Evolutionary conservation across 148 eudicot species (phyloP), one percentile per base, ranked within the genome.

Genomic region (Rhododendron mucronatum): DNA sequence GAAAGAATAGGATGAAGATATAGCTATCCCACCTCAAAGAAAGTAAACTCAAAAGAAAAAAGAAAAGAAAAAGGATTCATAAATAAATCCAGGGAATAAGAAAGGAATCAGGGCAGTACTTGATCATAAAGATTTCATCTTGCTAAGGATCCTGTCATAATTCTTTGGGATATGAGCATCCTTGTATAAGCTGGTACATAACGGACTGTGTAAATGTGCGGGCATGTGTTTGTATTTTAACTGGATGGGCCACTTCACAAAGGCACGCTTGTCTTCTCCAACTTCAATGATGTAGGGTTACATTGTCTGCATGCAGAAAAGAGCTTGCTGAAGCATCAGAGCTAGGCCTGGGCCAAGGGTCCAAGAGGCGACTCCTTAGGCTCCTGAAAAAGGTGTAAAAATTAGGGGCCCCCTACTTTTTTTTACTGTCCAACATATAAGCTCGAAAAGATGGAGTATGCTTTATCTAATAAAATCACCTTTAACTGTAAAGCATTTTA

Each of bases 401-500:
- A 39, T 39, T 39, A 39, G 44, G 44, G 44, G 6, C 6, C 6
- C 44, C 6, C 6, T 39, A 39, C 44, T 39, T 39, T 39, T 39
- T 39, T 39, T 39, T 39, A 39, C 44, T 5, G 44, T 39, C 44
- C 44, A 39, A 5, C 44, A 39, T 39, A 39, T 39, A 39, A 39
- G 44, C 44, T 39, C 6, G 44, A 39, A 39, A 39, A 39, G 44
- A 39, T 39, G 6, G 44, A 39, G 44, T 39, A 39, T 39, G 44
- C 5, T 39, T 39, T 39, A 39, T 39, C 30, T 44, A 59, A 83
- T 44, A 41, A 41, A 81, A 79, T 20, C 3, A 26, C 75, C 73
- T 85, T 82, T 91, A 95, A 96, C 98, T 85, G 94, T 91, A 83
- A 95, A 95, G 86, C 98, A 95, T 90, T 93, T 95, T 21, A 93